Evolutionary conservation across 345 rosid species (phyloP).

Genomic region (Jatropha curcas): DNA sequence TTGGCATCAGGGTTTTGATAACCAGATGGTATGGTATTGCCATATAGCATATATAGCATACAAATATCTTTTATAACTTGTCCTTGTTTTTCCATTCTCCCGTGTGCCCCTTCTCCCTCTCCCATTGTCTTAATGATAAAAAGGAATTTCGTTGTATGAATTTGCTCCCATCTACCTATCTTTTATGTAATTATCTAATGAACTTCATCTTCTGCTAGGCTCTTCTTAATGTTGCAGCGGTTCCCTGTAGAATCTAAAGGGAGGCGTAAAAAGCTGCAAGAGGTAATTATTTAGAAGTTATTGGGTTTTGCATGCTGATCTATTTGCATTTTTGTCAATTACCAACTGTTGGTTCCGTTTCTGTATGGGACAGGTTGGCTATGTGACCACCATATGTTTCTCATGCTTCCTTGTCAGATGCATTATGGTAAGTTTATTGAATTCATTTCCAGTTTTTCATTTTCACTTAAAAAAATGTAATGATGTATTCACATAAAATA

Average conservation of each 20-base stretch:
- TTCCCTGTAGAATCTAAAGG: constrained; percentile 98
- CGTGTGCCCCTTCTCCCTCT: too few relatives aligned
- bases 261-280: constrained; percentile 85
- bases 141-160: too few relatives aligned
- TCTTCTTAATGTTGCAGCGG: constrained; percentile 87
- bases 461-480: background rate
- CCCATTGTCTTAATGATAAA: too few relatives aligned
- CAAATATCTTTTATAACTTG: background rate
- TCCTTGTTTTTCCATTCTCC: background rate
- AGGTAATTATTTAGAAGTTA: constrained; percentile 44
- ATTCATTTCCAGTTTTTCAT: background rate
- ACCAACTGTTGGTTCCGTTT: constrained; percentile 12
- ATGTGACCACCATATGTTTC: constrained; percentile 89
- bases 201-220: constrained; percentile 49
- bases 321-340: background rate
- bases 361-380: constrained; percentile 72
- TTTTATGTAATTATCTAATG: background rate
- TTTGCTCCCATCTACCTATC: background rate
- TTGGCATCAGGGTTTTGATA: background rate
- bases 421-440: constrained; percentile 64
- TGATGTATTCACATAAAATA: background rate
- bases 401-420: constrained; percentile 85
- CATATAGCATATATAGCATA: background rate
- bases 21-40: background rate
- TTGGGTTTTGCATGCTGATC: background rate